These are phyloP conservation scores for Warburgia ugandensis DNA, from an alignment of 164 flowering plant genomes.

Conservation along the genomic window DNA sequence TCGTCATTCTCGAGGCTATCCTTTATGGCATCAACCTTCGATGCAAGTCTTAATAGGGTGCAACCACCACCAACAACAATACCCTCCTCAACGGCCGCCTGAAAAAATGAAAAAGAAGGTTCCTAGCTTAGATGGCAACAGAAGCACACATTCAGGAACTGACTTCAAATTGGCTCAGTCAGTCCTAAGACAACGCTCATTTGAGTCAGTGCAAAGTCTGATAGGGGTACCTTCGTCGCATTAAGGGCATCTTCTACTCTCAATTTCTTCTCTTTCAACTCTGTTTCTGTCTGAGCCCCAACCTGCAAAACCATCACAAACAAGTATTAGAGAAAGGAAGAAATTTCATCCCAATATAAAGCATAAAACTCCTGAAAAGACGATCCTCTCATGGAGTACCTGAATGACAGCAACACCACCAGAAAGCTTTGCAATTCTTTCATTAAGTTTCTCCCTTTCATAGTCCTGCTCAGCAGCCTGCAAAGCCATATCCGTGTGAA, in stretches of 20 bases:
- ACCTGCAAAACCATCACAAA: conserved; percentile 42
- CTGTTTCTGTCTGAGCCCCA: conserved; percentile 99
- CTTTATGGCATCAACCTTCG: conserved; percentile 85
- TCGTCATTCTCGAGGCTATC: conserved; percentile 71
- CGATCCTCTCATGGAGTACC: conserved; percentile 33
- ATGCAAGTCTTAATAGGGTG: conserved; percentile 72
- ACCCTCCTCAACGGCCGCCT: conserved; percentile 82
- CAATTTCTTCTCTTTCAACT: conserved; percentile 81
- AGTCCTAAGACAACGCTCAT: no score
- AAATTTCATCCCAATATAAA: conserved; percentile 17
- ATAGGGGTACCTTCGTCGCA: conserved; percentile 73
- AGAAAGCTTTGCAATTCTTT: conserved; percentile 92
- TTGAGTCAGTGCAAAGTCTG: not conserved
- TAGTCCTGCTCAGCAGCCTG: conserved; percentile 93
- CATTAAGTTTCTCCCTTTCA: conserved; percentile 90
- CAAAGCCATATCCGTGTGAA: no score
- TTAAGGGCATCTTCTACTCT: conserved; percentile 99
- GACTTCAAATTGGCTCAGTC: no score
- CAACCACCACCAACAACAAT: conserved; percentile 38
- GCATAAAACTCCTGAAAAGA: no score
- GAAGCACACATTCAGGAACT: no score
- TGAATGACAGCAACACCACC: conserved; percentile 99
- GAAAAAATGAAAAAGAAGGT: conserved; percentile 8
- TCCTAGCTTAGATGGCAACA: no score
- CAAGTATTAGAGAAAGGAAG: not conserved